Conservation (phyloP, 2,329 filamentous ascomycete genomes). For the Paracoccidioides lutzii region DNA sequence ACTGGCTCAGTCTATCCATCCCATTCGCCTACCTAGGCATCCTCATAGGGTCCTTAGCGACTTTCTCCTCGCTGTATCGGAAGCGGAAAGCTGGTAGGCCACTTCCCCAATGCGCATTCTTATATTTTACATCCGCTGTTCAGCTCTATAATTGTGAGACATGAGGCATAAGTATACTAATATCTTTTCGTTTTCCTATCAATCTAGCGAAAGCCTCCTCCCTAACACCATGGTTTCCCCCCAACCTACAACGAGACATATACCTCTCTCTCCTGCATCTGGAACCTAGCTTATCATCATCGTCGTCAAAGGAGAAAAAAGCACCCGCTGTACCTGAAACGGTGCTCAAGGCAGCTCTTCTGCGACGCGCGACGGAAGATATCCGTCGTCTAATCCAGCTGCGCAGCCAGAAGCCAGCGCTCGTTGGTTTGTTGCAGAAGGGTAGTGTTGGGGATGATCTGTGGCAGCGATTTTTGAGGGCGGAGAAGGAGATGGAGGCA, state of each 20-base stretch:
- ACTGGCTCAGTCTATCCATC: constrained; percentile 76
- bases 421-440: constrained; percentile 68
- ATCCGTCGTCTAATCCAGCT: constrained; percentile 85
- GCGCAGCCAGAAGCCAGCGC: constrained; percentile 74
- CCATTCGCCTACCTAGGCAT: constrained; percentile 84
- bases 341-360: constrained; percentile 72
- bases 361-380: constrained; percentile 82
- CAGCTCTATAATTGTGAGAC: too few relatives aligned
- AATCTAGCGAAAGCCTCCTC: constrained; percentile 59
- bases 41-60: constrained; percentile 74
- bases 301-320: constrained; percentile 49
- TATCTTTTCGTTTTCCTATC: neutral
- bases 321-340: constrained; percentile 62
- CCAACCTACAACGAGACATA: constrained; percentile 82
- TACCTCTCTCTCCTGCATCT: constrained; percentile 87
- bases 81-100: constrained; percentile 71
- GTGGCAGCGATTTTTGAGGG: constrained; percentile 80
- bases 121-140: too few relatives aligned
- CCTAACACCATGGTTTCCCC: constrained; percentile 86
- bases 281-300: constrained; percentile 35
- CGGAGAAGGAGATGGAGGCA: constrained; percentile 95
- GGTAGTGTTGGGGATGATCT: constrained; percentile 93
- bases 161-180: neutral
- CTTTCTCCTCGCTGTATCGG: constrained; percentile 85
- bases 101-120: too few relatives aligned